Base-by-base conservation (phyloP, 441 rosid species). In the Cnidoscolus chayamansa region DNA sequence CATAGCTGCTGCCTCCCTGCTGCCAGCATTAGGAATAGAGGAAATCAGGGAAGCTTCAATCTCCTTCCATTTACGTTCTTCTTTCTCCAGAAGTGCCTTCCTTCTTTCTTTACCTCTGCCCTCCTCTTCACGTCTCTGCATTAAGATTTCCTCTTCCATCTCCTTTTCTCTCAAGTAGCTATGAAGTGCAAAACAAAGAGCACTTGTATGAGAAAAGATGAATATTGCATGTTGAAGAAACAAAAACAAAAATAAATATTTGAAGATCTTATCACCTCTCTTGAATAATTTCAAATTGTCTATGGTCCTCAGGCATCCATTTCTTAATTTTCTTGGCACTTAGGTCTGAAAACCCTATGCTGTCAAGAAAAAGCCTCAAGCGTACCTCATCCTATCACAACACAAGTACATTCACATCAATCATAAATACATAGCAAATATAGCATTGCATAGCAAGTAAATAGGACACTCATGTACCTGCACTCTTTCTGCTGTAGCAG, bases 51-150 rank as follows among this genome's bases (percentile, higher is more conserved):
- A 96, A 77, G 99, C 99, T 86, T 96, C 99, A 76, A 96, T 94
- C 84, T 96, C 99, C 90, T 96, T 96, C 99, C 99, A 96, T 72
- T 96, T 96, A 43, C 99, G 99, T 78, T 94, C 99, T 87, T 96
- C 99, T 90, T 90, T 96, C 83, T 94, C 97, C 81, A 96, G 79
- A 72, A 94, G 98, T 76, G 94, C 99, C 80, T 94, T 96, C 86
- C 99, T 91, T 84, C 99, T 86, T 84, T 96, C 98, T 86, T 96
- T 96, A 73, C 99, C 99, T 84, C 85, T 94, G 67, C 98, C 99
- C 84, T 96, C 99, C 88, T 96, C 99, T 84, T 94, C 99, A 65
- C 99, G 98, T 81, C 99, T 89, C 84, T 92, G 98, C 94, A 91
- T 90, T 78, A 94, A 87, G 79, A 91, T 87, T 75, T 96, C 99